Conservation (phyloP, 768 basidiomycete species). For the Lactifluus pinguis region DNA sequence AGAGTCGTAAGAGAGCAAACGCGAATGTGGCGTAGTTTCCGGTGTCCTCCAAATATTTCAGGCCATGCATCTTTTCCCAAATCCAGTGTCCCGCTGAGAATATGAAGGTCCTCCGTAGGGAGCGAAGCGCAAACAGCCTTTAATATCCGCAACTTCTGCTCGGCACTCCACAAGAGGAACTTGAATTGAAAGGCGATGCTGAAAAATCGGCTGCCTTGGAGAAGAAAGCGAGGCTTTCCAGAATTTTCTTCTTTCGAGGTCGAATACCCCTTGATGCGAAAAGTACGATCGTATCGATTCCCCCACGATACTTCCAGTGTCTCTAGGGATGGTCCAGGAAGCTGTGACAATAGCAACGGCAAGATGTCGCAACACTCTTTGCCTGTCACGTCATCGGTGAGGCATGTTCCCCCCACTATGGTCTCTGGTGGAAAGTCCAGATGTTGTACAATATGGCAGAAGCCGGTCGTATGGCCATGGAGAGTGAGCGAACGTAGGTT, state of each 20-base stretch:
- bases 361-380: conserved; percentile 9
- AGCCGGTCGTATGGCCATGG: background rate
- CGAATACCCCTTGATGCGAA: conserved; percentile 3
- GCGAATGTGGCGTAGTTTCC: conserved; percentile 5
- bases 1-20: conserved; percentile 5
- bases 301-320: conserved; percentile 13
- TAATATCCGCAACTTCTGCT: conserved; percentile 12
- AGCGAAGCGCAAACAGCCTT: conserved; percentile 6
- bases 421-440: background rate
- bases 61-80: conserved; percentile 6
- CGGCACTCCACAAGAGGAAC: conserved; percentile 10
- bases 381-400: conserved; percentile 8
- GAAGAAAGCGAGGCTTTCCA: background rate
- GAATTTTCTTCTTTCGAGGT: background rate
- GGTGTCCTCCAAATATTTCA: conserved; percentile 1
- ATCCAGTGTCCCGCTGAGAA: conserved; percentile 5
- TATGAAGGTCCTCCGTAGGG: conserved; percentile 1
- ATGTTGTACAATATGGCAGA: conserved; percentile 1
- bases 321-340: conserved; percentile 9
- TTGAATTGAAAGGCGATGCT: conserved; percentile 2
- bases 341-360: conserved; percentile 4
- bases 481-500: conserved; percentile 1
- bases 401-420: background rate
- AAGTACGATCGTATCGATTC: conserved; percentile 2
- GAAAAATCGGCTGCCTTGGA: background rate